These are phyloP conservation scores for Chrysopogon serrulatus DNA, from an alignment of 176 grass and related monocot genomes.

Conservation along the genomic window DNA sequence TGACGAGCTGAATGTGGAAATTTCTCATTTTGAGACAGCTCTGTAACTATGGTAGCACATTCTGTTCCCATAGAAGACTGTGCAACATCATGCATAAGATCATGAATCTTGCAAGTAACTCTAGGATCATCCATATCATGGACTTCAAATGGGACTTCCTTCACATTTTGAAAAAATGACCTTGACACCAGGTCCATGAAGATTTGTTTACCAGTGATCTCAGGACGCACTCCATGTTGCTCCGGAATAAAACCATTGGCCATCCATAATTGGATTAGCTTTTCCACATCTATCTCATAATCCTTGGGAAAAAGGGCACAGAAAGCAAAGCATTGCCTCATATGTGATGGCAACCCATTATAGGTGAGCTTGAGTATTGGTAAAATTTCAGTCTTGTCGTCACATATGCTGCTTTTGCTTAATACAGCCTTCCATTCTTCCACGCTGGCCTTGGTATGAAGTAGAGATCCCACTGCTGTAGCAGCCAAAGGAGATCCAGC, in stretches of 20 bases:
- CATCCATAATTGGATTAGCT: slow-evolving; percentile 23
- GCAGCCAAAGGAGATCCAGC: not conserved
- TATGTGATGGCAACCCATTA: not conserved
- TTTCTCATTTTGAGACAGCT: not conserved
- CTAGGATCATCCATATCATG: accelerated
- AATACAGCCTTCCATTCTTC: not conserved
- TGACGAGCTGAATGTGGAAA: not conserved
- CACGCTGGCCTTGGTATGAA: not conserved
- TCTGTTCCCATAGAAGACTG: not conserved
- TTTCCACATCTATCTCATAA: not conserved
- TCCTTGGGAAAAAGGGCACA: slow-evolving; percentile 22
- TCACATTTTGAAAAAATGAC: slow-evolving; percentile 16
- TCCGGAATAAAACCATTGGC: not conserved
- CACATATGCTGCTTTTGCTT: not conserved
- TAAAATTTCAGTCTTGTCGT: not conserved
- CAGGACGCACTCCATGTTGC: not conserved
- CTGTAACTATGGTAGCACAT: not conserved
- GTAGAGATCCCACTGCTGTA: not conserved
- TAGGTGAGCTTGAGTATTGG: not conserved
- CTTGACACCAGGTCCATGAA: not conserved
- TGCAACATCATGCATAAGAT: slow-evolving; percentile 36
- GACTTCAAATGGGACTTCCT: not conserved
- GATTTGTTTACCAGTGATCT: not conserved
- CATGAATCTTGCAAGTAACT: slow-evolving; percentile 17
- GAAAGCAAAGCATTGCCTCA: slow-evolving; percentile 16